A percentile compares a stretch with the other conserved stretches of the same genome.
Conservation (phyloP, 768 basidiomycete genomes). For the Mycena vulgaris region DNA sequence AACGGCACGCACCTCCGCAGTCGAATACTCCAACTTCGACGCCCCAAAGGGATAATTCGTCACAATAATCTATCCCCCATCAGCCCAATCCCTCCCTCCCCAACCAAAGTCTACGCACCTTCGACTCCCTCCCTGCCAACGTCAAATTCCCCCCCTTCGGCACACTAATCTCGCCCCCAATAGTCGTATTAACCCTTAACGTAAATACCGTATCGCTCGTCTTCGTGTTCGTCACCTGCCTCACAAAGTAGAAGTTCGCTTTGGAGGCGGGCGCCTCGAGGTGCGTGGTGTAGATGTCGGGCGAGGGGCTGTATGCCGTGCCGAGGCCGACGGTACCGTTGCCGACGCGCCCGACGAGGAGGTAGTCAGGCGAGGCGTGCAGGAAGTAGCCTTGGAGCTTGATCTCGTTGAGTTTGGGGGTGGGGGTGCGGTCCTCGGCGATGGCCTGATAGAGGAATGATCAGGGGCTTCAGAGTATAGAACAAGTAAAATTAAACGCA, state of each 20-base stretch:
- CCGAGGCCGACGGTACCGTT: constrained; percentile 61
- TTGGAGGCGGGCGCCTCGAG: constrained; percentile 68
- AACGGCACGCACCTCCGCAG: constrained; percentile 62
- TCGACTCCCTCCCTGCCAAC: constrained; percentile 76
- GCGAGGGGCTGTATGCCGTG: constrained; percentile 52
- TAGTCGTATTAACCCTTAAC: constrained; percentile 64
- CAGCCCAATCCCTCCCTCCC: background rate
- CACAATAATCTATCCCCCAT: constrained; percentile 58
- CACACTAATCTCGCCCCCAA: constrained; percentile 58
- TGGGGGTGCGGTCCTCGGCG: constrained; percentile 69
- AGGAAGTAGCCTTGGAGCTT: constrained; percentile 78
- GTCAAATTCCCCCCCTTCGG: constrained; percentile 59
- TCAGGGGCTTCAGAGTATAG: no score
- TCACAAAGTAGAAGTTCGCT: constrained; percentile 71
- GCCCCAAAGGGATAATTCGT: constrained; percentile 75
- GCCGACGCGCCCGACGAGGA: constrained; percentile 75
- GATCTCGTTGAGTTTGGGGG: constrained; percentile 73
- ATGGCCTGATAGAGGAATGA: constrained; percentile 59
- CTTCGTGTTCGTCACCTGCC: constrained; percentile 64
- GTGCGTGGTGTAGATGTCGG: constrained; percentile 65
- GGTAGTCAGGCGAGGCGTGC: constrained; percentile 74
- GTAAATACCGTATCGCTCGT: constrained; percentile 62
- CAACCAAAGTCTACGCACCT: constrained; percentile 37
- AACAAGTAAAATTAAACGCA: constrained; percentile 37
- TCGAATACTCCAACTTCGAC: constrained; percentile 71